phyloP scores from a whole-genome alignment of 164 flowering plant genomes.

The Nelumbo lutea region DNA sequence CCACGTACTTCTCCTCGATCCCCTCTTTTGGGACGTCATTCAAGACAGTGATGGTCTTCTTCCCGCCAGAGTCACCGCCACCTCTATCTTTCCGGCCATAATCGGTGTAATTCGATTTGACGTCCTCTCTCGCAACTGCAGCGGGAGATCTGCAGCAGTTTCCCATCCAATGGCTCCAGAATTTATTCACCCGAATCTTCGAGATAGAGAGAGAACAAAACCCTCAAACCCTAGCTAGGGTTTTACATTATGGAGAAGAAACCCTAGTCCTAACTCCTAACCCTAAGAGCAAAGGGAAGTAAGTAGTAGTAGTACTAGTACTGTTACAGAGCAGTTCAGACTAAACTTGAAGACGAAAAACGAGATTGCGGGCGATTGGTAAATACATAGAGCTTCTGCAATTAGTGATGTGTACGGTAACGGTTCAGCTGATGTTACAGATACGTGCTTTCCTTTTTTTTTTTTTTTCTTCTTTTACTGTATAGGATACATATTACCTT shows the following conservation, averaged over 20 bases:
- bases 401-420: conserved; percentile 20
- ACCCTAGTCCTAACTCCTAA: background rate
- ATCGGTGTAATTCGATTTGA: conserved; percentile 54
- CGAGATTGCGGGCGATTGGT: background rate
- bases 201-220: background rate
- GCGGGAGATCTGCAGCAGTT: conserved; percentile 90
- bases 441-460: background rate
- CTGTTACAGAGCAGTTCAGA: too few species aligned
- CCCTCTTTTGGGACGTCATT: conserved; percentile 43
- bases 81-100: conserved; percentile 33
- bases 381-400: conserved; percentile 4
- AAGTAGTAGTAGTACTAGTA: too few species aligned
- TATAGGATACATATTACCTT: conserved; percentile 15
- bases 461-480: background rate
- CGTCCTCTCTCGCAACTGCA: conserved; percentile 74
- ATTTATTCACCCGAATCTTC: conserved; percentile 1
- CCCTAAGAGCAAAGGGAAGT: too few species aligned
- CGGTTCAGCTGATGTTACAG: conserved; percentile 3
- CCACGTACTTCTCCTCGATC: conserved; percentile 69
- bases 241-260: conserved; percentile 26
- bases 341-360: too few species aligned
- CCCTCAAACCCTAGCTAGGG: conserved; percentile 25
- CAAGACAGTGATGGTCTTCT: conserved; percentile 52
- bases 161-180: conserved; percentile 42
- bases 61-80: conserved; percentile 17